Evolutionary conservation across 116 monocot genomes (phyloP), one percentile per base, ranked within the genome.

Genomic region (Papilionanthe hybrid): DNA sequence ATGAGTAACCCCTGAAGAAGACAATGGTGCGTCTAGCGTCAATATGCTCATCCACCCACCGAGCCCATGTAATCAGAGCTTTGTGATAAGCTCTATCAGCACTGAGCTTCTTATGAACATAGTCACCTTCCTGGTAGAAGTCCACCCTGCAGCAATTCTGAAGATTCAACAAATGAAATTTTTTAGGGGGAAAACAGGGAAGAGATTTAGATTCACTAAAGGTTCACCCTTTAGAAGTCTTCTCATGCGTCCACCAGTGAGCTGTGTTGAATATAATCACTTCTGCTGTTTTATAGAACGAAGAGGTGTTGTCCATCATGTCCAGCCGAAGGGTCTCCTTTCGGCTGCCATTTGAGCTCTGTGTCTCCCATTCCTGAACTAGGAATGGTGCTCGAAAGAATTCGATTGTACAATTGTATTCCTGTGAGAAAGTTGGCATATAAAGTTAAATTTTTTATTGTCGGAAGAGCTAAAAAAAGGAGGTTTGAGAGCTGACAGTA

Each of bases 191-290:
- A 5, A 22, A 32, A 4, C 10, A 48, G 17, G 45, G 42, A 43
- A 17, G 45, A 48, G 18, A 75, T 11, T n/a, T 8, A 45, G 18
- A 53, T 53, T 53, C 15, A 53, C 3, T 15, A 0, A 18, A 55
- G 25, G 11, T 76, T 53, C 83, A 88, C 91, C 91, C 91, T 85
- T 85, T 73, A 10, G 86, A 86, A 22, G 91, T 91, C 67, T 88
- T 91, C 63, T 79, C 78, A 78, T 88, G 88, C 0, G 89, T 91
- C 88, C 86, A 91, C 91, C 91, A 91, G 78, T 91, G 91, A 0
- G 79, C 91, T 0, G 91, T 79, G 81, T 91, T 91, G 82, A 91
- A 91, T 32, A 91, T 55, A 15, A 91, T 80, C 53, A 91, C 69
- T 67, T 91, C 86, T 0, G 91, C 86, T 67, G 80, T 72, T 63